Percentiles rank a stretch among this genome's conserved stretches.
Conservation (phyloP, 768 basidiomycete species). For the Mycena amicta region DNA sequence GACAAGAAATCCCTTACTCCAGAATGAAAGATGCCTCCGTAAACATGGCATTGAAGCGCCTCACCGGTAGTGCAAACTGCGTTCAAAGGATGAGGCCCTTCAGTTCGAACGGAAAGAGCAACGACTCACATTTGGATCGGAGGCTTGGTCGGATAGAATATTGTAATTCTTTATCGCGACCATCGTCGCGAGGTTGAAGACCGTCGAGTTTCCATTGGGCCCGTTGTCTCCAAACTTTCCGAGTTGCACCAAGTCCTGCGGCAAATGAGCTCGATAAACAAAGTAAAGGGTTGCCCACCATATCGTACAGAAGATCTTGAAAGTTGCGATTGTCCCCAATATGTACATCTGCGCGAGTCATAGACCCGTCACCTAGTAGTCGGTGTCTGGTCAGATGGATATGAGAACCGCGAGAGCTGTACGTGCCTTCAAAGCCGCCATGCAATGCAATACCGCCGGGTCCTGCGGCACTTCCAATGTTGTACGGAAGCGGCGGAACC, state of each 20-base stretch:
- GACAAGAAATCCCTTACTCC: neutral
- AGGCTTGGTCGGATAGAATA: neutral
- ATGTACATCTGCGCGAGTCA: constrained; percentile 7
- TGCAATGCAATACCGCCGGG: neutral
- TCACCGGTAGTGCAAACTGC: neutral
- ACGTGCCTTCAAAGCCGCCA: neutral
- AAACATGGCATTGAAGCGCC: neutral
- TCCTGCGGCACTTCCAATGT: neutral
- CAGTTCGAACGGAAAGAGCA: no score
- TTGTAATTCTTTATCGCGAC: neutral
- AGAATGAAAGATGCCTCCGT: neutral
- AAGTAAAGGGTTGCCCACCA: neutral
- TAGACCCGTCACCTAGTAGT: constrained; percentile 3
- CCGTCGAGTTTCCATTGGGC: constrained; percentile 6
- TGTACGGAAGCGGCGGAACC: neutral
- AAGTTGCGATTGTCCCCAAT: constrained; percentile 8
- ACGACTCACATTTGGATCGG: neutral
- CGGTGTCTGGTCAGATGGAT: neutral
- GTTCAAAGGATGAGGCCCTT: no score
- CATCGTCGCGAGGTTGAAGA: constrained; percentile 7
- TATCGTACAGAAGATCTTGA: constrained; percentile 3
- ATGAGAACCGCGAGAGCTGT: no score
- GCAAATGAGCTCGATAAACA: neutral
- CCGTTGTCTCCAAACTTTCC: constrained; percentile 9
- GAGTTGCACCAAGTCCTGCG: constrained; percentile 3